These are phyloP conservation scores for Cardamine occulta DNA, from an alignment of 345 rosid genomes.

Conservation along the genomic window DNA sequence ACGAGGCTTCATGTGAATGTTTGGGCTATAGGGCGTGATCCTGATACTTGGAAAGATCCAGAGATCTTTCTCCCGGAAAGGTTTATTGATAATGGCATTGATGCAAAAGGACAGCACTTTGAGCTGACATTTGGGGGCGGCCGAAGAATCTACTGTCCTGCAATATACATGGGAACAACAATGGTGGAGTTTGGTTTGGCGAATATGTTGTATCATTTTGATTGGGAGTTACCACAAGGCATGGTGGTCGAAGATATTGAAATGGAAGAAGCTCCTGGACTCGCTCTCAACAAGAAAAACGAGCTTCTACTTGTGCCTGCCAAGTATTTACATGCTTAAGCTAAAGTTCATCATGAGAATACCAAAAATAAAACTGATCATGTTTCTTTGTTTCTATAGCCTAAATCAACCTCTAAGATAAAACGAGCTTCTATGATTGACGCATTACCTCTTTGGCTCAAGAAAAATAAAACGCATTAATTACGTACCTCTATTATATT, in stretches of 20 bases:
- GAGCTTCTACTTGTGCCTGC: slow-evolving; percentile 48
- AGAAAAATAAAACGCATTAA: no score
- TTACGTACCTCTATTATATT: no score
- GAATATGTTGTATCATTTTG: slow-evolving; percentile 44
- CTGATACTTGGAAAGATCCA: slow-evolving; percentile 37
- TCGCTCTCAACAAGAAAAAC: slow-evolving; percentile 33
- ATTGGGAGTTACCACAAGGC: slow-evolving; percentile 53
- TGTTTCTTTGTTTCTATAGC: not conserved
- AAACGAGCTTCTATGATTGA: no score
- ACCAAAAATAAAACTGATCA: not conserved
- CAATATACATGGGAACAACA: slow-evolving; percentile 38
- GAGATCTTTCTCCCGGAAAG: slow-evolving; percentile 25
- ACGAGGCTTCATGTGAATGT: slow-evolving; percentile 47
- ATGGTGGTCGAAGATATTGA: slow-evolving; percentile 38
- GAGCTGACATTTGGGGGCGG: slow-evolving; percentile 32
- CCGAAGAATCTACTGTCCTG: slow-evolving; percentile 34
- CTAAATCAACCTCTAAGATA: no score
- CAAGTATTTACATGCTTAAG: not conserved
- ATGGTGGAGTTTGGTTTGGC: slow-evolving; percentile 49
- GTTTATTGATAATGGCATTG: slow-evolving; percentile 35
- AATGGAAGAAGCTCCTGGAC: slow-evolving; percentile 51
- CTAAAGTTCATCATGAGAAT: not conserved
- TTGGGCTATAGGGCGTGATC: slow-evolving; percentile 61
- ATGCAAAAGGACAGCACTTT: slow-evolving; percentile 43
- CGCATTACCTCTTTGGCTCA: no score